Base-by-base conservation (phyloP, 192 early-diverging fungal genomes). In the Kickxella alabastrina region DNA sequence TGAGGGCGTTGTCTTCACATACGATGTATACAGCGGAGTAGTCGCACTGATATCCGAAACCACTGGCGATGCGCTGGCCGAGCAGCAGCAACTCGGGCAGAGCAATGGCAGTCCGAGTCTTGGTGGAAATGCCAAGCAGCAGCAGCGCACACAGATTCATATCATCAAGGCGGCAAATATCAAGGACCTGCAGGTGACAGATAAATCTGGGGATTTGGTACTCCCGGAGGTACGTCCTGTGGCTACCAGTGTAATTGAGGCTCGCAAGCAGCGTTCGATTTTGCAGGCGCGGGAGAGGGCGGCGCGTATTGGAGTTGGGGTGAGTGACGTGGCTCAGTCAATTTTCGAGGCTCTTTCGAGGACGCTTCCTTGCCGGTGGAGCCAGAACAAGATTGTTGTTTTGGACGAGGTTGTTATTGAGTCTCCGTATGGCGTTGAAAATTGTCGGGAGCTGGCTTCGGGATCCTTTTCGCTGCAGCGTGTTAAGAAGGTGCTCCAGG, bases 291-390 rank as follows among this genome's bases (percentile, higher is more conserved):
- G 39, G 59, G 65, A 68, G 51, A 55, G 65, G 17, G 63, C 65
- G 14, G 29, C 56, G 36, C 59, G 59, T 31, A 87, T 89, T 55
- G 89, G 89, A 42, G 87, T 89, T 24, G 89, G 89, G 24, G 89
- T 91, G 15, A 84, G 83, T 41, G 75, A 81, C 28, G 74, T 80
- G 67, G 89, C 77, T 6, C 88, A 91, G 65, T 72, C 79, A 21
- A 85, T 91, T 46, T 91, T 91, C 59, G 86, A 91, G 61, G 89
- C 88, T 12, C 57, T 91, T 23, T 81, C 79, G 26, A 89, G 86
- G 62, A 91, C 89, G 71, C 58, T 91, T 49, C 89, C 89, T n/a
- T 88, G 87, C 52, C 79, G 83, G 13, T 91, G 89, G 89, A 53
- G 64, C 34, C 79, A 86, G 46, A 79, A 84, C 50, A 73, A 72